These are phyloP conservation scores for Trichomonascaceae sp. DNA, from an alignment of 1,139 yeast species.

Conservation along the genomic window DNA sequence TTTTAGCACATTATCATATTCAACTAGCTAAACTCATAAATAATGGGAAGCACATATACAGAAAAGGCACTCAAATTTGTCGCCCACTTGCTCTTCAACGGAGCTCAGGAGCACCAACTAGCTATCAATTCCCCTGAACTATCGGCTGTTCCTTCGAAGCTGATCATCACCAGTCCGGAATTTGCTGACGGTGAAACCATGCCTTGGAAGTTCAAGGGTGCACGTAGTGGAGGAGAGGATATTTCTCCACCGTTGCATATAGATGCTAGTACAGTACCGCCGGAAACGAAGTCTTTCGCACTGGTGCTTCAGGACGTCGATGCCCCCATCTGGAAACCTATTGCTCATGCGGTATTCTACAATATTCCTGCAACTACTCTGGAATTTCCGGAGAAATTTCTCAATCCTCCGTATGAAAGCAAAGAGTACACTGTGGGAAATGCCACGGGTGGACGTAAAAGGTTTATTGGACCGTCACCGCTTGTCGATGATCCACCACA, in stretches of 20 bases:
- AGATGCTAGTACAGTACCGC: constrained; percentile 14
- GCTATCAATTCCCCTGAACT: constrained; percentile 1
- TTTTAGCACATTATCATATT: background rate
- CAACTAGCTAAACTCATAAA: background rate
- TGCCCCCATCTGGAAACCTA: constrained; percentile 18
- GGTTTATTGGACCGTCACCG: constrained; percentile 20
- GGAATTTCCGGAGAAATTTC: constrained; percentile 11
- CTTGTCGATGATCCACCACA: constrained; percentile 20
- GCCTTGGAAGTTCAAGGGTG: constrained; percentile 20
- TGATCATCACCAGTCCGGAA: constrained; percentile 16
- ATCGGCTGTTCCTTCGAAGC: constrained; percentile 10
- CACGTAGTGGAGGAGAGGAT: constrained; percentile 14
- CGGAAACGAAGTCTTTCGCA: constrained; percentile 13
- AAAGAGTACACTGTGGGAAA: constrained; percentile 12
- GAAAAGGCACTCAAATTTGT: constrained; percentile 14
- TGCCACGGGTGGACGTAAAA: constrained; percentile 12
- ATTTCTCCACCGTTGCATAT: constrained; percentile 15
- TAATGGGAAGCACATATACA: background rate
- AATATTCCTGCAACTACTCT: constrained; percentile 11
- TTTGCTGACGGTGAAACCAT: constrained; percentile 14
- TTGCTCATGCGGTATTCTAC: constrained; percentile 15
- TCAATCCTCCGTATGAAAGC: constrained; percentile 6
- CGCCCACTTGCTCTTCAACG: constrained; percentile 12
- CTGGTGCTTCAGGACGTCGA: constrained; percentile 19
- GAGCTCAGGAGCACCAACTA: constrained; percentile 12